Evolutionary conservation across 257 asterid genomes (phyloP).

Genomic region (Fraxinus anomala): DNA sequence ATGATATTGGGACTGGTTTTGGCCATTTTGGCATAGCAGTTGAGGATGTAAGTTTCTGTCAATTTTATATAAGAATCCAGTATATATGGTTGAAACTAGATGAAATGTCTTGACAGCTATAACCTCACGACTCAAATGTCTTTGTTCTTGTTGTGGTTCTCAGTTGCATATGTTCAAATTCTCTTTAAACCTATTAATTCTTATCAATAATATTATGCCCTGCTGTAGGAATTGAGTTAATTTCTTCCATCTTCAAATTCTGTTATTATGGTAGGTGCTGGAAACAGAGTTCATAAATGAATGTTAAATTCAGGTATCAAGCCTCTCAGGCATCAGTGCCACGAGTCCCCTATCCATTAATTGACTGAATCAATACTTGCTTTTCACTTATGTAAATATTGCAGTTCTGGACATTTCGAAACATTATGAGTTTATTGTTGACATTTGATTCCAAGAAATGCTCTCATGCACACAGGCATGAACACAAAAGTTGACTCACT

Average conservation of each 20-base stretch:
- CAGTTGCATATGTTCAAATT: constrained; percentile 13
- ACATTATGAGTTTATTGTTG: constrained; percentile 16
- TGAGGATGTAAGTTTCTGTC: constrained; percentile 81
- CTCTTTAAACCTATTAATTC: background rate
- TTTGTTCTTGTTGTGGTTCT: constrained; percentile 3
- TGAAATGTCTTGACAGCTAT: constrained; percentile 10
- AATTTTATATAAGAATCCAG: constrained; percentile 13
- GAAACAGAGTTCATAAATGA: background rate
- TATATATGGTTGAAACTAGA: background rate
- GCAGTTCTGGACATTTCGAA: background rate
- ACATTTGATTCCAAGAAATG: background rate
- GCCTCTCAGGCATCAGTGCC: background rate
- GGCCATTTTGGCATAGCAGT: constrained; percentile 98
- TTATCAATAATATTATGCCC: background rate
- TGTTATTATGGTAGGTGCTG: background rate
- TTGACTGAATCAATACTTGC: background rate
- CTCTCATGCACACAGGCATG: background rate
- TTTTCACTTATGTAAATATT: background rate
- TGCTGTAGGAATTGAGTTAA: background rate
- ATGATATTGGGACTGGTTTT: constrained; percentile 89
- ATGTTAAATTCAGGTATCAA: background rate
- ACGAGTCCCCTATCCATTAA: constrained; percentile 9
- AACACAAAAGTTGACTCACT: too few species aligned
- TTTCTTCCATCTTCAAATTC: background rate
- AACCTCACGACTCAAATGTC: background rate